Evolutionary conservation across 192 early-diverging fungal genomes (phyloP).

Genomic region (Backusella liffmaniae): DNA sequence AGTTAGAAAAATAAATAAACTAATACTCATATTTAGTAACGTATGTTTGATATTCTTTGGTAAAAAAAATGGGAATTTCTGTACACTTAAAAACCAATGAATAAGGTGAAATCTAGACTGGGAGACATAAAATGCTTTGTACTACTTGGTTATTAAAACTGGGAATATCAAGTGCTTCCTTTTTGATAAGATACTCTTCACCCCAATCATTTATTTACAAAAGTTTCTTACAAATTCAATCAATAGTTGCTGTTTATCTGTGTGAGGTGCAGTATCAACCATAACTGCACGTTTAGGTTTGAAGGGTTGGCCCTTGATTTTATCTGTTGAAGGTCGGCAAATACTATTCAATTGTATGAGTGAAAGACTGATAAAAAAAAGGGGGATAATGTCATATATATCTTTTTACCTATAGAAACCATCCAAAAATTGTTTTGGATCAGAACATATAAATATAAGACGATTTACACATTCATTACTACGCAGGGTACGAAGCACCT

Average conservation of each 20-base stretch:
- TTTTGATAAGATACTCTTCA: background rate
- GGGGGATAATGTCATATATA: too few relatives aligned
- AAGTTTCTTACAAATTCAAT: constrained; percentile 50
- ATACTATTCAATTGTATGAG: constrained; percentile 42
- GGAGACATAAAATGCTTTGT: background rate
- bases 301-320: constrained; percentile 59
- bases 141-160: background rate
- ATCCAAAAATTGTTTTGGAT: constrained; percentile 47
- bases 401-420: constrained; percentile 64
- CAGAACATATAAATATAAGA: constrained; percentile 69
- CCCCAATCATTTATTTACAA: constrained; percentile 23
- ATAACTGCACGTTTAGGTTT: constrained; percentile 51
- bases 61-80: background rate
- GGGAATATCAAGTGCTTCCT: background rate
- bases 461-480: constrained; percentile 47
- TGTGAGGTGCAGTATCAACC: constrained; percentile 78
- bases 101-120: background rate
- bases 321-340: constrained; percentile 65
- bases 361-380: background rate
- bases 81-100: background rate
- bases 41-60: background rate
- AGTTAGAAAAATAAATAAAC: background rate
- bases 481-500: constrained; percentile 65
- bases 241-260: constrained; percentile 65
- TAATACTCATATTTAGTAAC: background rate